Evolutionary conservation across 139 green algal species (phyloP), one percentile per base, ranked within the genome.

Genomic region (Chlamydomonas incerta): DNA sequence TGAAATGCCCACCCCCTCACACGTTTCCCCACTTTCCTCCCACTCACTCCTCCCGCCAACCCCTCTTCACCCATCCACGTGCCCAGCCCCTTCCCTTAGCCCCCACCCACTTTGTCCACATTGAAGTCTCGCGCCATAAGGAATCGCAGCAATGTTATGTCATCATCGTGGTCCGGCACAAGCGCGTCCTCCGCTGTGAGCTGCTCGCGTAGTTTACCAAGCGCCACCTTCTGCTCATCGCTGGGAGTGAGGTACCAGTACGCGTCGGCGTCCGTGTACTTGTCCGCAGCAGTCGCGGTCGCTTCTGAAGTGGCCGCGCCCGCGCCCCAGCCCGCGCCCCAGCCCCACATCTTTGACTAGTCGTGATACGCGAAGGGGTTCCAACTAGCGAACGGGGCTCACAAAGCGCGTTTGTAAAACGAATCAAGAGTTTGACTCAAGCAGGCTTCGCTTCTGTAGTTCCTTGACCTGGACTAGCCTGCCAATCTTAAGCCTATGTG

Each of bases 191-290:
- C 35, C 11, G 29, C n/a, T 24, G 47, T 11, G 4, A 89, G 77
- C 2, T 28, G 15, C 10, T 31, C n/a, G 2, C 62, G 79, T 17
- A 90, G 55, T 6, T 62, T 29, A 26, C 60, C 18, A 0, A 73
- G 70, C 46, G 70, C 70, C 18, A 47, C 31, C 21, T 46, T 20
- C 29, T 90, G 86, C 52, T 90, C 20, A 13, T 33, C 24, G 0
- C 31, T 87, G 0, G 83, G 71, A 4, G 58, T 41, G 29, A 87
- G 58, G 33, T 90, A 90, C 86, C 86, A 87, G n/a, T 80, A 52
- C 21, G 47, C 87, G 41, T 91, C 67, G 68, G 50, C 81, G 13
- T 88, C 72, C 20, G 65, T 57, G 60, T 41, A 55, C 5, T 2
- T 2, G 1, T 83, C 76, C 28, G 60, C 35, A 37, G 63, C 60